A percentile compares a stretch with the other conserved stretches of the same genome.
Conservation (phyloP, 2,329 filamentous ascomycete species). For the Botrytis sinoallii region DNA sequence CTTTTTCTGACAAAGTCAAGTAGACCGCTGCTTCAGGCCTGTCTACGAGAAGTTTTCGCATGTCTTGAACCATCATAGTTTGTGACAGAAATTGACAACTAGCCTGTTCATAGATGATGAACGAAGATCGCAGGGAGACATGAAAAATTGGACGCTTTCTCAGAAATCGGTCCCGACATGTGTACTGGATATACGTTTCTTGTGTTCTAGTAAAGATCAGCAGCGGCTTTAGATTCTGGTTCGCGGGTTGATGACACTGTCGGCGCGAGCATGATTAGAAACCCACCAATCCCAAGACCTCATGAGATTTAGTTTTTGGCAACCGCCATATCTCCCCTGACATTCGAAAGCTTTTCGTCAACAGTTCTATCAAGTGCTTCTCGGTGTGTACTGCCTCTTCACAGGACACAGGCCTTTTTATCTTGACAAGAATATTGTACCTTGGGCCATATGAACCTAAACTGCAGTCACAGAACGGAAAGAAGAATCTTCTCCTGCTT, state of each 20-base stretch:
- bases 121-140: neutral
- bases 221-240: neutral
- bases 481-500: neutral
- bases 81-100: neutral
- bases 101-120: neutral
- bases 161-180: neutral
- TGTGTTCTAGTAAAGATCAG: neutral
- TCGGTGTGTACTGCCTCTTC: neutral
- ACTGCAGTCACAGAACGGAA: neutral
- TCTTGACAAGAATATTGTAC: neutral
- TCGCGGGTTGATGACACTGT: too few relatives aligned
- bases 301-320: neutral
- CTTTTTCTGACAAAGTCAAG: neutral
- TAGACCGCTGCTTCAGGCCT: neutral
- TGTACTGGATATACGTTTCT: neutral
- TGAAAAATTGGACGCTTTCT: neutral
- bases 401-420: neutral
- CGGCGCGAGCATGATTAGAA: neutral
- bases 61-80: neutral
- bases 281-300: neutral
- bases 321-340: neutral
- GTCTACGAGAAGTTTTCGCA: neutral
- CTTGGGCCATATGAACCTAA: neutral
- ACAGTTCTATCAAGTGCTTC: too few relatives aligned
- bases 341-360: neutral